Base-by-base conservation (phyloP, 495 filamentous ascomycete species). In the Tetracladium setigerum region DNA sequence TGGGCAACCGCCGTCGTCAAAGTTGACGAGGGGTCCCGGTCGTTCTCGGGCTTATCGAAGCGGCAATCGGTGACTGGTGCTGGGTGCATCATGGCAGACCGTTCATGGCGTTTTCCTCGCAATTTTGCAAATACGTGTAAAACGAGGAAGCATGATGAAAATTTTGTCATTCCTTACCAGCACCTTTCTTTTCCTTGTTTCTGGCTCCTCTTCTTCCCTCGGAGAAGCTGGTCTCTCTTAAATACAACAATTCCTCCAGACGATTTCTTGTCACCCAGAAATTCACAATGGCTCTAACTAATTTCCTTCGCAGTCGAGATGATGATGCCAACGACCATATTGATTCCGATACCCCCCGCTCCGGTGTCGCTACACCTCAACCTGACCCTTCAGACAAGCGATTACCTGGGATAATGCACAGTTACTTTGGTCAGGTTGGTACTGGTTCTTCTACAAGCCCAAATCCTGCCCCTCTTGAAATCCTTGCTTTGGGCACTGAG, bases 401-500 rank as follows among this genome's bases (percentile, higher is more conserved):
- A 62, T 71, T 90, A 59, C 90, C 90, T 38, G 86, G 87, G 59
- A 88, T 95, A 65, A 81, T 88, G 74, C 71, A 76, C 62, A 89
- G 82, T 73, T 95, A 87, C 74, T 95, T 92, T 77, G 85, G 84
- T 70, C 90, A 96, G 89, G 90, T 96, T 91, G 78, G 89, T 95
- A 74, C 65, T 69, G 46, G 50, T 58, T 74, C 66, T 69, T 70
- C 67, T 69, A 67, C 66, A 65, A 67, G 61, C 67, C 63, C 66
- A 58, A 64, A 52, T 74, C 52, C 52, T 33, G 31, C 56, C 66
- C 52, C 62, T 62, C 53, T 72, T 49, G 50, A 69, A 68, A 60
- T 56, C 60, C 49, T 61, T 66, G 52, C 71, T 54, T 38, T 53
- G 66, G 53, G 66, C 49, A 57, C 65, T 65, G 63, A 50, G 38